These are phyloP conservation scores for Cladosporium austrohemisphaericum DNA, from an alignment of 2,329 filamentous ascomycete genomes.

Conservation along the genomic window DNA sequence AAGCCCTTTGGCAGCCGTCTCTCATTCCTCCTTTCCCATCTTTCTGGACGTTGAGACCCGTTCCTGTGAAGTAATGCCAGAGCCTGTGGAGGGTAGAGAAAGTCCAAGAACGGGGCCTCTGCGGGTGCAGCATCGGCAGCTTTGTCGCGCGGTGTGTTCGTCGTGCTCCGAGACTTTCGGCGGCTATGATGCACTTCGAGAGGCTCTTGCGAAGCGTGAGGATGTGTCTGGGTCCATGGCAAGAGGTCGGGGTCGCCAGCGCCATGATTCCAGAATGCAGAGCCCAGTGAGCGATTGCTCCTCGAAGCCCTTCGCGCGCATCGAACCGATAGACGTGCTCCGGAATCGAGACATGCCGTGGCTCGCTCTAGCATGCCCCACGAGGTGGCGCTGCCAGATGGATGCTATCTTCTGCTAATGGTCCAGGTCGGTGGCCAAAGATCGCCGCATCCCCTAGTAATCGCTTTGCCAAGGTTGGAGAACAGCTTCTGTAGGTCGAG, in stretches of 20 bases:
- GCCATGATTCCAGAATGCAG: slow-evolving; percentile 55
- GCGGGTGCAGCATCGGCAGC: background rate
- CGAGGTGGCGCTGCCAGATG: slow-evolving; percentile 3
- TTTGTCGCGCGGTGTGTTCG: background rate
- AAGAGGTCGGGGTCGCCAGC: slow-evolving; percentile 45
- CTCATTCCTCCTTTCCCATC: slow-evolving; percentile 27
- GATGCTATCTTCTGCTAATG: background rate
- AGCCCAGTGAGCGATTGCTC: slow-evolving; percentile 51
- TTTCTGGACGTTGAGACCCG: slow-evolving; percentile 23
- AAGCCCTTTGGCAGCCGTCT: slow-evolving; percentile 24
- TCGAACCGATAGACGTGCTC: slow-evolving; percentile 50
- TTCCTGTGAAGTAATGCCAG: slow-evolving; percentile 35
- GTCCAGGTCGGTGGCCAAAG: background rate
- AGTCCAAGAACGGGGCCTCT: slow-evolving; percentile 39
- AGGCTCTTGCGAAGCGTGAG: background rate
- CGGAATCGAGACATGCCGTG: slow-evolving; percentile 56
- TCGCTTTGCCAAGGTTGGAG: too few species aligned
- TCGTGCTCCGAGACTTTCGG: background rate
- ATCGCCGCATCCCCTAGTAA: slow-evolving; percentile 1
- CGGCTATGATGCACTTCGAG: background rate
- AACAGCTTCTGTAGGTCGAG: too few species aligned
- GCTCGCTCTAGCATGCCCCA: slow-evolving; percentile 57
- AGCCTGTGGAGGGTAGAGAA: slow-evolving; percentile 46
- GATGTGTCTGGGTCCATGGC: slow-evolving; percentile 22
- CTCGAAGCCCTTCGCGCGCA: slow-evolving; percentile 36